A percentile compares a stretch with the other conserved stretches of the same genome.
phyloP scores from a whole-genome alignment of 306 rosid species.

The Carpinus viminea region DNA sequence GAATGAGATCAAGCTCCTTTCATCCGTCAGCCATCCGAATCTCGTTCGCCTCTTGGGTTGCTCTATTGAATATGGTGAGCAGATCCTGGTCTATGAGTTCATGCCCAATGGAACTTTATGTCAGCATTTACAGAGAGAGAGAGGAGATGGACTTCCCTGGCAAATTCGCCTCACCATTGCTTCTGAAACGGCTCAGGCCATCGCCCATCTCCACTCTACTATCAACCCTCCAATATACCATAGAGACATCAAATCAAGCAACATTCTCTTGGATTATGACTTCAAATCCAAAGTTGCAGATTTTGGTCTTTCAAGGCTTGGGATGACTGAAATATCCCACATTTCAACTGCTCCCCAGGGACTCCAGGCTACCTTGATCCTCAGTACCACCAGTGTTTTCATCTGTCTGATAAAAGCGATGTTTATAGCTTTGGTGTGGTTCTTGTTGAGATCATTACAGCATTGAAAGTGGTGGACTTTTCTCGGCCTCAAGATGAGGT shows the following conservation, averaged over 20 bases:
- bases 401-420: conserved; percentile 91
- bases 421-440: conserved; percentile 96
- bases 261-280: conserved; percentile 68
- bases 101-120: conserved; percentile 86
- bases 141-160: conserved; percentile 86
- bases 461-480: conserved; percentile 79
- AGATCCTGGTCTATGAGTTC: conserved; percentile 86
- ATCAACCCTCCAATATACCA: conserved; percentile 80
- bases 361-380: conserved; percentile 97
- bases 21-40: conserved; percentile 77
- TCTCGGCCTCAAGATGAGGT: conserved; percentile 74
- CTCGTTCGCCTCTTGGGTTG: conserved; percentile 85
- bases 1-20: conserved; percentile 85
- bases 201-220: conserved; percentile 80
- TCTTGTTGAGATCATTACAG: conserved; percentile 82
- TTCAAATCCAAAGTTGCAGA: conserved; percentile 84
- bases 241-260: conserved; percentile 88
- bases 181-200: conserved; percentile 85
- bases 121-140: conserved; percentile 80
- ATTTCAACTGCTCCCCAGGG: conserved; percentile 97
- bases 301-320: conserved; percentile 92
- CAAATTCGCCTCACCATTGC: conserved; percentile 67
- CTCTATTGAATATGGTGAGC: conserved; percentile 73
- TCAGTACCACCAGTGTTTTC: conserved; percentile 90
- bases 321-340: conserved; percentile 73